Evolutionary conservation across 176 grass and related monocot genomes (phyloP), one percentile per base, ranked within the genome.

Genomic region (Aegilops tauschii): DNA sequence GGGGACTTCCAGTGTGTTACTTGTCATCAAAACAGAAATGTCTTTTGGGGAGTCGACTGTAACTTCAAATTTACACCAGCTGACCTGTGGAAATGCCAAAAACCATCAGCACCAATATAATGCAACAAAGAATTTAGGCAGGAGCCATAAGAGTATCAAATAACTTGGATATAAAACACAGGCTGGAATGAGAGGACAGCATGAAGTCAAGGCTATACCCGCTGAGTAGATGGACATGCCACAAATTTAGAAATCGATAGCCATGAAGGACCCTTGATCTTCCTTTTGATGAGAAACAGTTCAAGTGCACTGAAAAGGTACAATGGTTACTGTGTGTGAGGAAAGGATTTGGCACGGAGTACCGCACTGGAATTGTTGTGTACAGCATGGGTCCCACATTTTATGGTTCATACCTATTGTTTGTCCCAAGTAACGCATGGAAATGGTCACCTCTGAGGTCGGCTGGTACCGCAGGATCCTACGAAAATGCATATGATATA

Each of bases 11-110:
- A 84, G 65, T 21, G 72, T 37, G 27, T 49, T 80, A 50, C 85
- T 97, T 87, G 92, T 87, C 81, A 86, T 79, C 65, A 90, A 86
- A 84, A 90, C 59, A 84, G 90, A 88, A 66, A 99, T 90, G 40
- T 99, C 90, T 84, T 99, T 99, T 61, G 94, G 94, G 64, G 72
- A 94, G 90, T 96, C 85, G 80, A 99, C 90, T 68, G 80, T 83
- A 80, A 99, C 79, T 84, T 99, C 97, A 94, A 91, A 94, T 84
- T 94, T 99, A 75, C 94, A 99, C 97, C 97, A 99, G 89, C 97
- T 99, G 68, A 94, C 92, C 97, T 99, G 87, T 91, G 79, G 61
- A 81, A 82, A 21, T 58, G 9, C 61, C 65, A 86, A 96, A 23
- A 90, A 29, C 32, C 28, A 32, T 23, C 39, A 50, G 10, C 5